Conservation (phyloP, 1,284 basidiomycete species). For the Malassezia caprae region DNA sequence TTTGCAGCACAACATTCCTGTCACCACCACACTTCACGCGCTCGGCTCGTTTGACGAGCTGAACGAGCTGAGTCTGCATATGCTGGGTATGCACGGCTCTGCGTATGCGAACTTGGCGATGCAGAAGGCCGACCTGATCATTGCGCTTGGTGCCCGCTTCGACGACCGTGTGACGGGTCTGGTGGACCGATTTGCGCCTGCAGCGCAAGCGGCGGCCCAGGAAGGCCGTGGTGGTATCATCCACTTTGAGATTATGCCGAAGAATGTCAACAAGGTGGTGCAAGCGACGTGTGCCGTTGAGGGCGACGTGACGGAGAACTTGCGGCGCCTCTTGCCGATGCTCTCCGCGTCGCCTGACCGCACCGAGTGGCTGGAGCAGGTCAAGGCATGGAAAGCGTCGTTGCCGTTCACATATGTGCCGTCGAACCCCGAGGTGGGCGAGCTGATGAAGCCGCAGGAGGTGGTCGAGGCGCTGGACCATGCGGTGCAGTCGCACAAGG, state of each 20-base stretch:
- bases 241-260: conserved; percentile 95
- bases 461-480: conserved; percentile 81
- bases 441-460: conserved; percentile 87
- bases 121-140: conserved; percentile 93
- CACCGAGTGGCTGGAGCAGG: conserved; percentile 59
- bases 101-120: conserved; percentile 97
- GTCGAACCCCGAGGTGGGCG: conserved; percentile 55
- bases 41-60: conserved; percentile 90
- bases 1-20: conserved; percentile 81
- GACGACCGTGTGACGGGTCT: conserved; percentile 97
- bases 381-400: conserved; percentile 71
- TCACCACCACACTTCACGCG: conserved; percentile 91
- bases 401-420: conserved; percentile 84
- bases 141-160: conserved; percentile 88
- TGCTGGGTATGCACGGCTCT: conserved; percentile 98
- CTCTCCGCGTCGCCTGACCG: conserved; percentile 49
- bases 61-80: conserved; percentile 71
- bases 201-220: conserved; percentile 72
- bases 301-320: conserved; percentile 78
- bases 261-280: conserved; percentile 98
- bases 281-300: conserved; percentile 86
- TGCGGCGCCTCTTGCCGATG: conserved; percentile 70
- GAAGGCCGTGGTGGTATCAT: conserved; percentile 89
- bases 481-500: conserved; percentile 61
- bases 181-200: conserved; percentile 79